Evolutionary conservation across 2,329 filamentous ascomycete genomes (phyloP).

Genomic region (Escovopsis sp.): DNA sequence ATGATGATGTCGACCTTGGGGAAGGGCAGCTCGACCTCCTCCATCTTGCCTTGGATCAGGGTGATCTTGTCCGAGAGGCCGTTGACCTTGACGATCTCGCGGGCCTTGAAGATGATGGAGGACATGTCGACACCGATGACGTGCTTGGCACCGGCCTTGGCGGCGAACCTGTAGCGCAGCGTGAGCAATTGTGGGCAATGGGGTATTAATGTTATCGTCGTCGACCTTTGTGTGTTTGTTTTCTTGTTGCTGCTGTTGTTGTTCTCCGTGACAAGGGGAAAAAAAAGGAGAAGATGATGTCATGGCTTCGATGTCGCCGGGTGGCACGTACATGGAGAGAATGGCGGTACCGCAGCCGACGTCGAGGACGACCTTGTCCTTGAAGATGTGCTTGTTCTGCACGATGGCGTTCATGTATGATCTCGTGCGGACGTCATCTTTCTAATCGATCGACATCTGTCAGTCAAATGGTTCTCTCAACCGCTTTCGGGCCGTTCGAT

Average conservation of each 20-base stretch:
- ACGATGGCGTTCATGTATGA: conserved; percentile 97
- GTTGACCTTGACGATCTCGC: conserved; percentile 84
- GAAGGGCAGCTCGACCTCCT: conserved; percentile 86
- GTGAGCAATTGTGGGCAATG: conserved; percentile 3
- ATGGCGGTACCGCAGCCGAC: conserved; percentile 96
- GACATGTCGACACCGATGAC: conserved; percentile 99
- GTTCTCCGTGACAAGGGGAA: no score
- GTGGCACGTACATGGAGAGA: conserved; percentile 72
- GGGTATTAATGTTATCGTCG: no score
- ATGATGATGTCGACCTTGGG: conserved; percentile 98
- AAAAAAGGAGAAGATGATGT: conserved; percentile 2
- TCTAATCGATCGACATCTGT: conserved; percentile 35
- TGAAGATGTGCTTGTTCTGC: conserved; percentile 90
- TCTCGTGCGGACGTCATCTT: conserved; percentile 93
- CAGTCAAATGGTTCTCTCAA: conserved; percentile 6
- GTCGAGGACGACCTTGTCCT: conserved; percentile 74
- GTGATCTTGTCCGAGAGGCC: conserved; percentile 94
- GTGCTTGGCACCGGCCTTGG: conserved; percentile 90
- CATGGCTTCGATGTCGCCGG: no score
- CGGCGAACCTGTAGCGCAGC: conserved; percentile 62
- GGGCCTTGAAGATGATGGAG: conserved; percentile 96
- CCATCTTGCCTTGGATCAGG: conserved; percentile 98
- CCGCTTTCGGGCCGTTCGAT: no score
- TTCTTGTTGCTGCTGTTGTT: no score
- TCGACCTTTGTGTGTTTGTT: no score